These are phyloP conservation scores for Acer negundo DNA, from an alignment of 345 rosid genomes.

Conservation along the genomic window DNA sequence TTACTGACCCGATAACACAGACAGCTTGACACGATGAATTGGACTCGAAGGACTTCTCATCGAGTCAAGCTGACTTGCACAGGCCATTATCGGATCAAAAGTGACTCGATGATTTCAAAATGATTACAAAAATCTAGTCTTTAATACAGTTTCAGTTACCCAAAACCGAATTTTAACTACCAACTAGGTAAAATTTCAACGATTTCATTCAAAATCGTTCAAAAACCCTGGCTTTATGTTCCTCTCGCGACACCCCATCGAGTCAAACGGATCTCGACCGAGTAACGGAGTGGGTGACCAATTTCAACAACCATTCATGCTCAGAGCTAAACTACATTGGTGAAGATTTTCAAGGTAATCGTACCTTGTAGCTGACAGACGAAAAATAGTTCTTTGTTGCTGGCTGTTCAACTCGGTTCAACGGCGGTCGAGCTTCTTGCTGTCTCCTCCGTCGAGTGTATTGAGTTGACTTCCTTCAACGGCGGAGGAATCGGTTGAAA, in stretches of 20 bases:
- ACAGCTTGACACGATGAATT: not conserved
- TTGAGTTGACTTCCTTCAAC: not conserved
- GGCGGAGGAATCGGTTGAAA: no score
- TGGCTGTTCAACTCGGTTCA: not conserved
- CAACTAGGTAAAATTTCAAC: not conserved
- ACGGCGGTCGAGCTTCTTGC: not conserved
- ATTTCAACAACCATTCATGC: not conserved
- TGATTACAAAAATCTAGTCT: no score
- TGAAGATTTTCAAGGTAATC: not conserved
- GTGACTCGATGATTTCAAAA: not conserved
- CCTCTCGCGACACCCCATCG: not conserved
- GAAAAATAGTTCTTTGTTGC: not conserved
- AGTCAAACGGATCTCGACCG: not conserved
- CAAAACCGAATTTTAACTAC: not conserved
- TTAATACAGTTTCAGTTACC: not conserved
- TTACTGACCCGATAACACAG: not conserved
- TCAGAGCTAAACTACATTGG: not conserved
- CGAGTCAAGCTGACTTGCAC: not conserved
- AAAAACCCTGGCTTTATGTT: not conserved
- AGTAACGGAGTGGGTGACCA: not conserved
- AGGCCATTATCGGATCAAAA: not conserved
- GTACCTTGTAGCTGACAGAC: not conserved
- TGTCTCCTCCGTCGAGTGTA: not conserved
- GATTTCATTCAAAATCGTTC: not conserved
- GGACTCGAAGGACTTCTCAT: not conserved